These are phyloP conservation scores for Exophiala calicioides DNA, from an alignment of 2,329 filamentous ascomycete genomes.

Conservation along the genomic window DNA sequence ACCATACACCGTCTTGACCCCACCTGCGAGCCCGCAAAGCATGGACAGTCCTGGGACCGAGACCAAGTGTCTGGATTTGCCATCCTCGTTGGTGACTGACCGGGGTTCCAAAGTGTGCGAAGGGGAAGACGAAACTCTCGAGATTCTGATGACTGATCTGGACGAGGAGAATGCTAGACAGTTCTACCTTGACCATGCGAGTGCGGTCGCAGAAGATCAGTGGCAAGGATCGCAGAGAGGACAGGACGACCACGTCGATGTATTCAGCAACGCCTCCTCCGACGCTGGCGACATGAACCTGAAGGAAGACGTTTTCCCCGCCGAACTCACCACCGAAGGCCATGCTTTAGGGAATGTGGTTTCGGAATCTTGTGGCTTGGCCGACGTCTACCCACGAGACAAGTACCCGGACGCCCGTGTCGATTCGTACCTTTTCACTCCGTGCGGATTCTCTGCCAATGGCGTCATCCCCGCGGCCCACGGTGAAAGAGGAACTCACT, in stretches of 20 bases:
- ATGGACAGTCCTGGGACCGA: conserved; percentile 54
- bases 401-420: conserved; percentile 91
- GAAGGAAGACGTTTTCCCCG: conserved; percentile 61
- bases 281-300: conserved; percentile 61
- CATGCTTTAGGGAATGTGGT: conserved; percentile 91
- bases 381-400: conserved; percentile 80
- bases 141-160: conserved; percentile 69
- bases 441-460: conserved; percentile 96
- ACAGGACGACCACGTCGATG: conserved; percentile 61
- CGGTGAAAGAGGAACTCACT: conserved; percentile 66
- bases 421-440: conserved; percentile 93
- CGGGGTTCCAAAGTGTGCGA: conserved; percentile 31
- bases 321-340: conserved; percentile 85
- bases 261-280: conserved; percentile 74
- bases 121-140: conserved; percentile 54
- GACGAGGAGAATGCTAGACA: conserved; percentile 66
- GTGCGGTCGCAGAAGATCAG: conserved; percentile 82
- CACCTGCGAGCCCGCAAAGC: conserved; percentile 69
- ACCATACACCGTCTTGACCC: conserved; percentile 75
- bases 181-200: conserved; percentile 77
- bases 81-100: conserved; percentile 39
- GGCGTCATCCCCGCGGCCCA: conserved; percentile 82
- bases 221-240: conserved; percentile 71
- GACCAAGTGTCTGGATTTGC: conserved; percentile 60
- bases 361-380: conserved; percentile 83